Evolutionary conservation across 306 rosid genomes (phyloP), one percentile per base, ranked within the genome.

Genomic region (Dryas drummondii): DNA sequence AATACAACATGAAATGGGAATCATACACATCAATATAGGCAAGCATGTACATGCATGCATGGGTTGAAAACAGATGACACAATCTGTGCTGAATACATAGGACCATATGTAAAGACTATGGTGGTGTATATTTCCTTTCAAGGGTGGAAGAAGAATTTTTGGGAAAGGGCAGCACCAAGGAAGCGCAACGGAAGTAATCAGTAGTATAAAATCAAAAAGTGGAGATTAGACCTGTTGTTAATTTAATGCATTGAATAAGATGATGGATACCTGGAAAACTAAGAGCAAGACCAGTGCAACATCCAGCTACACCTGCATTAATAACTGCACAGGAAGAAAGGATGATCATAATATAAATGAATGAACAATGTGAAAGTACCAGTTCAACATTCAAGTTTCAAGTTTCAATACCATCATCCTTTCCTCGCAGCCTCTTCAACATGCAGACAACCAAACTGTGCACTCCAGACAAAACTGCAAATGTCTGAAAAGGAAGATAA

Each of bases 381-480:
- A 59, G 63, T 60, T 73, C 59, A 46, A 69, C 17, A 80, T 64
- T 55, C 51, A 72, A 73, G 50, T 49, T 40, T 55, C 51, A 72
- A 73, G 50, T 49, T 40, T 74, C 11, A 61, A 67, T 82, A 92
- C 97, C 92, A 78, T 94, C 99, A 84, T 94, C 99, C 82, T 94
- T 94, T 86, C 99, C 99, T 75, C 99, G 83, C 58, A 94, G 85
- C 84, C 87, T 86, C 88, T 79, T 91, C 89, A 94, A 85, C 72
- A 92, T 85, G 91, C 99, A 94, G 71, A 89, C 90, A 78, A 94
- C 99, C 91, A 94, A 81, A 77, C 99, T 92, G 71, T 91, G 99
- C 37, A 94, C 97, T 83, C 98, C 98, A 73, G 98, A 87, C 86
- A 94, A 84, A 91, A 94, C 96, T 74, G 97, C 97, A 87, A 94